Evolutionary conservation across 257 asterid genomes (phyloP).

Genomic region (Nicotiana tomentosiformis): DNA sequence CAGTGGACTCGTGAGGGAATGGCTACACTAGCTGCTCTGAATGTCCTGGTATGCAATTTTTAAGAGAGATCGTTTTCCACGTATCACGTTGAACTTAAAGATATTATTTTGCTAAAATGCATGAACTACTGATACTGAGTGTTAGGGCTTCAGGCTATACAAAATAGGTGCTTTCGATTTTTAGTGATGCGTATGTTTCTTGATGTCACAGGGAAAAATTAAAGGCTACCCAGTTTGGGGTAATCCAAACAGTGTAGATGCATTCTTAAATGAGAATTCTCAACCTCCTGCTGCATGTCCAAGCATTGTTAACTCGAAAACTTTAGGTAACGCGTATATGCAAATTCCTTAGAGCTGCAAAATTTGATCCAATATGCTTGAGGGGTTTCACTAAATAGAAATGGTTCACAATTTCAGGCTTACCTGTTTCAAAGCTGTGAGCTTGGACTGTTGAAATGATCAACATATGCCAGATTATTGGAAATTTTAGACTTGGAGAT

Average conservation of each 20-base stretch:
- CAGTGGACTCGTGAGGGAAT: slow-evolving; percentile 99
- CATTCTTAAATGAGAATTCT: slow-evolving; percentile 60
- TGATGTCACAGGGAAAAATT: slow-evolving; percentile 56
- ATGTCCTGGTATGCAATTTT: slow-evolving; percentile 63
- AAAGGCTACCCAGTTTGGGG: slow-evolving; percentile 82
- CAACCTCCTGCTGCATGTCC: slow-evolving; percentile 90
- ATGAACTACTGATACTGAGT: not conserved
- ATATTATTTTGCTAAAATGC: not conserved
- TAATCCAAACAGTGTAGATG: slow-evolving; percentile 68
- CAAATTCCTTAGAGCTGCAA: not conserved
- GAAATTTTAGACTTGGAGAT: not conserved
- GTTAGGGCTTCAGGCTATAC: not conserved
- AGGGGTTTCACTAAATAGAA: not conserved
- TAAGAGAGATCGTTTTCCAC: no score
- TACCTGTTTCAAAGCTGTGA: slow-evolving; percentile 74
- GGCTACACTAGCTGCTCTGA: slow-evolving; percentile 93
- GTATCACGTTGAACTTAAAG: not conserved
- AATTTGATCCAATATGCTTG: not conserved
- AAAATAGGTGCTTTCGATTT: not conserved
- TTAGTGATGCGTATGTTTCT: not conserved
- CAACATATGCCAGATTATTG: not conserved
- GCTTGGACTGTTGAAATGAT: not conserved
- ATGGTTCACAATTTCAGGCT: slow-evolving; percentile 33
- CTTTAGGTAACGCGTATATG: slow-evolving; percentile 47
- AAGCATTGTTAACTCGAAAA: slow-evolving; percentile 83